phyloP scores from a whole-genome alignment of 306 rosid species.

The Corylus heterophylla region DNA sequence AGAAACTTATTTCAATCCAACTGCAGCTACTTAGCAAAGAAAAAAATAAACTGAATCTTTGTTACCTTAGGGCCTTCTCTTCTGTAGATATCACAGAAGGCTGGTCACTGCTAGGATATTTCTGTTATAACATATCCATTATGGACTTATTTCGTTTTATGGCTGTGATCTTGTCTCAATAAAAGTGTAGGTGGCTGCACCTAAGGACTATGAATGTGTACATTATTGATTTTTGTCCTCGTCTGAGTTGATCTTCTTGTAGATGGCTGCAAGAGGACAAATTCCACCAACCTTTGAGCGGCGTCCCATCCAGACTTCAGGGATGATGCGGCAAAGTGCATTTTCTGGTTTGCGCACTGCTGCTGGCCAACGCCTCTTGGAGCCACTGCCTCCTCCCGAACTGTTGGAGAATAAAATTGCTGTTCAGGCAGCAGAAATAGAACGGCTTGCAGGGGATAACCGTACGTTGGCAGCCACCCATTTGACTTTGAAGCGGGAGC shows the following conservation, averaged over 20 bases:
- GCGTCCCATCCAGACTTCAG: conserved; percentile 42
- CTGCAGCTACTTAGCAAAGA: background rate
- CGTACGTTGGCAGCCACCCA: conserved; percentile 62
- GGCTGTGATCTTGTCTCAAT: conserved; percentile 3
- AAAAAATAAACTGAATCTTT: background rate
- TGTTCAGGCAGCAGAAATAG: conserved; percentile 69
- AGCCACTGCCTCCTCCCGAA: conserved; percentile 41
- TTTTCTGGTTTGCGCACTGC: conserved; percentile 43
- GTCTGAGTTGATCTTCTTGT: conserved; percentile 13
- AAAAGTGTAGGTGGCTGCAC: background rate
- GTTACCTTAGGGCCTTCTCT: background rate
- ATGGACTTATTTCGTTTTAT: background rate
- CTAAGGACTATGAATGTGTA: conserved; percentile 16
- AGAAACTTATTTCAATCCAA: background rate
- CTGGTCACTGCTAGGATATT: background rate
- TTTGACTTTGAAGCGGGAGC: conserved; percentile 63
- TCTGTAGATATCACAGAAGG: background rate
- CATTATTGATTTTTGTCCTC: conserved; percentile 21
- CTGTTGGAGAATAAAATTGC: conserved; percentile 67
- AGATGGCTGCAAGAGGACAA: conserved; percentile 52
- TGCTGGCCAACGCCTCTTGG: conserved; percentile 35
- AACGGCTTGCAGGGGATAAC: conserved; percentile 65
- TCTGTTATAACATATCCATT: background rate
- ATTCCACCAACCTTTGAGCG: conserved; percentile 37
- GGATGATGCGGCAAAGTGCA: conserved; percentile 62